Evolutionary conservation across 2,329 filamentous ascomycete genomes (phyloP), one percentile per base, ranked within the genome.

Genomic region (Myriosclerotinia scirpicola): DNA sequence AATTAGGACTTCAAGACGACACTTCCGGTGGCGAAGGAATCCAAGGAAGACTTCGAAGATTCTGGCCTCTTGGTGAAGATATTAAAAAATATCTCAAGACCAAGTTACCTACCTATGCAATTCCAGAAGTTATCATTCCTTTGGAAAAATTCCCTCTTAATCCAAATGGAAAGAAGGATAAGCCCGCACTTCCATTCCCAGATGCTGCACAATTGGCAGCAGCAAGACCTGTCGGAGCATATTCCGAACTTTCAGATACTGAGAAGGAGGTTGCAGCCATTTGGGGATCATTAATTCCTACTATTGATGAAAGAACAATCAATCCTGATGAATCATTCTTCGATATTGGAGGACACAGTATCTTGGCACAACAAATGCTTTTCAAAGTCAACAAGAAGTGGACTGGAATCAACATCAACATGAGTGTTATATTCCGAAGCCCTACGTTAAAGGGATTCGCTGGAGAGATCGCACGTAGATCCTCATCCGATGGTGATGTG

Each of bases 101-200:
- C 71, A 88, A 90, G 69, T 80, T 96, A 17, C 89, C 92, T 0
- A 81, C 82, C 15, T 94, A 93, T 77, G 90, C 91, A 0, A 87
- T 95, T 2, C 92, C 92, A 0, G 88, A 86, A 3, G 83, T 91
- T 50, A 87, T 91, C 70, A 90, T 95, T 53, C 85, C 88, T 0
- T 85, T 95, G 66, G 83, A 87, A 68, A 86, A 87, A 66, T 84
- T 94, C 69, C 91, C 91, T 1, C 78, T 94, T n/a, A 93, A 92
- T 76, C 90, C 90, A n/a, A 93, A 93, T 72, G 90, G 91, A 73
- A 95, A 95, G 79, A 86, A 94, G 53, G 92, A 96, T 78, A 90
- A 88, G 78, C 89, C 90, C 17, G 87, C 86, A 2, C 81, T 96
- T 63, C 92, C 92, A 0, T 95, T 93, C 84, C 93, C 87, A 50